Conservation (phyloP, 768 basidiomycete genomes). For the Pisolithus orientalis region DNA sequence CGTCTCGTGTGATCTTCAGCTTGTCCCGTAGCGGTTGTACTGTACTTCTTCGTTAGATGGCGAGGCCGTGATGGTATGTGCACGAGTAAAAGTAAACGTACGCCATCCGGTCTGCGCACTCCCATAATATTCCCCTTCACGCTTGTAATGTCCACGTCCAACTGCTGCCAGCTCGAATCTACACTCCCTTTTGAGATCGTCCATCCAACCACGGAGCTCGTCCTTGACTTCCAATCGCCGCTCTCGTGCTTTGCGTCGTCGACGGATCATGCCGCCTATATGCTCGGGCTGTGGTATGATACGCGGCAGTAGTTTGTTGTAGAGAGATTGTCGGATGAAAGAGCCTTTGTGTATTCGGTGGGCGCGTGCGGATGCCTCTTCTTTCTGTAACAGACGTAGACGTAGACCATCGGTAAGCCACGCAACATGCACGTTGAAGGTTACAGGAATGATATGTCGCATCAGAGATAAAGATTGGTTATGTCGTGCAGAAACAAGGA, state of each 20-base stretch:
- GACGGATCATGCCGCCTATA: conserved; percentile 65
- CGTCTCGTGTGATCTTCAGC: conserved; percentile 24
- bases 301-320: conserved; percentile 69
- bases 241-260: conserved; percentile 38
- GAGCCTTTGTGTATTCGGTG: conserved; percentile 70
- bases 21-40: conserved; percentile 32
- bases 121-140: conserved; percentile 29
- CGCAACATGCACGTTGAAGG: too few species aligned
- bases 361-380: conserved; percentile 44
- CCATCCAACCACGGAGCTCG: conserved; percentile 26
- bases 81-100: neutral
- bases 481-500: neutral
- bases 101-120: conserved; percentile 4
- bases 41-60: conserved; percentile 13
- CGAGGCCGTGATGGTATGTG: too few species aligned
- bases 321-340: conserved; percentile 56
- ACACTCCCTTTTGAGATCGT: conserved; percentile 32
- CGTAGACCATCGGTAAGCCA: too few species aligned
- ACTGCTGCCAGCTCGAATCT: conserved; percentile 31
- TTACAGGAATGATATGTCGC: too few species aligned
- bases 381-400: conserved; percentile 38
- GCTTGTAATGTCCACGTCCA: neutral
- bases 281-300: conserved; percentile 71
- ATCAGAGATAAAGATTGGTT: too few species aligned
- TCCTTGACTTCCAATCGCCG: conserved; percentile 35